Percentiles rank a stretch among this genome's conserved stretches.
Conservation (phyloP, 192 early-diverging fungal genomes). For the Geosiphon pyriformis region DNA sequence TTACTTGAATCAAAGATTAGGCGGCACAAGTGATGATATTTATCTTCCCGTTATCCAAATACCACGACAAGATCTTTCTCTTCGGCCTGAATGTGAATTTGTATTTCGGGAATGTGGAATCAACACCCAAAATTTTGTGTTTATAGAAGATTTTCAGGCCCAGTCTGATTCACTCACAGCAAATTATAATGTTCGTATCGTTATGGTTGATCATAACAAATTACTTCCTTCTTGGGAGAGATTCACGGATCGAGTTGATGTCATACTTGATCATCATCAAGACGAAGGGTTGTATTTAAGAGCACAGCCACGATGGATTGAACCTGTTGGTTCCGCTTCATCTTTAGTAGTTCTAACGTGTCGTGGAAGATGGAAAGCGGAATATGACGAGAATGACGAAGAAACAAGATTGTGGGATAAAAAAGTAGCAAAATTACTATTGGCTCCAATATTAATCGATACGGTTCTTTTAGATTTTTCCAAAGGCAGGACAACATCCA, state of each 20-base stretch:
- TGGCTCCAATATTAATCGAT: slow-evolving; percentile 66
- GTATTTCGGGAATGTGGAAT: slow-evolving; percentile 38
- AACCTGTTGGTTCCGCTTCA: slow-evolving; percentile 55
- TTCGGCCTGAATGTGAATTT: slow-evolving; percentile 57
- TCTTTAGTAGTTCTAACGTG: slow-evolving; percentile 47
- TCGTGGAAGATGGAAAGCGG: slow-evolving; percentile 17
- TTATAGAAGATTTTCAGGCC: slow-evolving; percentile 39
- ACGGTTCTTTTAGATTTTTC: slow-evolving; percentile 43
- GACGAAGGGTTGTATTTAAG: slow-evolving; percentile 53
- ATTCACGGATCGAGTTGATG: slow-evolving; percentile 37
- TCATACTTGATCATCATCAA: slow-evolving; percentile 67
- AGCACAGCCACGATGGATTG: slow-evolving; percentile 43
- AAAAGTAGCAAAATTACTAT: slow-evolving; percentile 39
- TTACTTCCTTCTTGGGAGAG: slow-evolving; percentile 28
- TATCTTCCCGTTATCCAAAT: slow-evolving; percentile 60
- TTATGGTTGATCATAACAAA: slow-evolving; percentile 69
- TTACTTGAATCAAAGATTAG: slow-evolving; percentile 35
- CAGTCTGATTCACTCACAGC: not conserved
- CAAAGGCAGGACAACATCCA: slow-evolving; percentile 43
- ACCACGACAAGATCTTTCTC: slow-evolving; percentile 49
- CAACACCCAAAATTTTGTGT: slow-evolving; percentile 36
- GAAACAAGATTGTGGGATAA: slow-evolving; percentile 17
- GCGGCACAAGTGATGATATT: not conserved
- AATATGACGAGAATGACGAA: not conserved
- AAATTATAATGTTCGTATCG: slow-evolving; percentile 30